phyloP scores from a whole-genome alignment of 306 rosid species.

The Cyamopsis tetragonoloba region DNA sequence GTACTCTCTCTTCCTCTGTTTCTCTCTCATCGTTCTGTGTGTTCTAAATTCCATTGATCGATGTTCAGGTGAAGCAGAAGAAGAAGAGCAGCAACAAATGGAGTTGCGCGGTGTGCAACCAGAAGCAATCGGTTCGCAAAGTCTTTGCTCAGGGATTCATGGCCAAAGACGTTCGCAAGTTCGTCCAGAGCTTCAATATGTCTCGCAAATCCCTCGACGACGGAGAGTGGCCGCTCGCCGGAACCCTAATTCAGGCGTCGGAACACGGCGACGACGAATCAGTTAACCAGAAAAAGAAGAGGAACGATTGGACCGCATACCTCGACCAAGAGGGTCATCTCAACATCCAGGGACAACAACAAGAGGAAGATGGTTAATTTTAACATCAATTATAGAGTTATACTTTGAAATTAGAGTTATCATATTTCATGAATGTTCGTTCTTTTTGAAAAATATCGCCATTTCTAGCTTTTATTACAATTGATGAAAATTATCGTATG shows the following conservation, averaged over 20 bases:
- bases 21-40: background rate
- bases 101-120: constrained; percentile 75
- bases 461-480: too few species aligned
- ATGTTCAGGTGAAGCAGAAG: constrained; percentile 73
- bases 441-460: too few species aligned
- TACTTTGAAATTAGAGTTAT: background rate
- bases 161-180: constrained; percentile 65
- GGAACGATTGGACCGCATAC: constrained; percentile 63
- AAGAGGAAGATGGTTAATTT: constrained; percentile 23
- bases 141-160: constrained; percentile 71
- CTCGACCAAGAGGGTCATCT: constrained; percentile 40
- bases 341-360: background rate
- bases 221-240: constrained; percentile 15
- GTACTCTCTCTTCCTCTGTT: constrained; percentile 20
- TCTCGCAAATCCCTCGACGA: constrained; percentile 46
- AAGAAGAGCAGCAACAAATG: constrained; percentile 68
- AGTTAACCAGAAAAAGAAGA: constrained; percentile 7
- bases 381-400: background rate
- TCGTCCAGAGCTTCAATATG: constrained; percentile 86
- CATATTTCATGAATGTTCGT: too few species aligned
- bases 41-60: background rate
- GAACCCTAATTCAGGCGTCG: constrained; percentile 21
- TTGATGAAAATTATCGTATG: too few species aligned
- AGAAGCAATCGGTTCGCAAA: constrained; percentile 67
- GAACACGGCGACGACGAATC: background rate